Percentiles rank a stretch among this genome's conserved stretches.
Evolutionary conservation across 2,329 filamentous ascomycete genomes (phyloP).

Genomic region (Pleoardoris graminearum): DNA sequence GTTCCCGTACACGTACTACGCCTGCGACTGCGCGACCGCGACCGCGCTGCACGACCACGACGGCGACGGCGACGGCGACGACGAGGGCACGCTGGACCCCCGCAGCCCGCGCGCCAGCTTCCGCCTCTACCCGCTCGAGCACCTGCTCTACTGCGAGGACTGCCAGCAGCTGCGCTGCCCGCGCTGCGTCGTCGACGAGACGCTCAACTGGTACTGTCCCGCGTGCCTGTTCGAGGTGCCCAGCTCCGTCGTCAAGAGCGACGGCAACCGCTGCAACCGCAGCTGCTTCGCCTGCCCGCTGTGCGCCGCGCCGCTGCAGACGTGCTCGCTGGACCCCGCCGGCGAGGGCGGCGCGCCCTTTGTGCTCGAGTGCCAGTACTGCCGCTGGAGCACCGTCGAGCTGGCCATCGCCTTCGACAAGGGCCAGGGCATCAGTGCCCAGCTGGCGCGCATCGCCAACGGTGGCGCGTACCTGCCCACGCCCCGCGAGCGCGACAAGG

Average conservation of each 20-base stretch:
- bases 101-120: conserved; percentile 83
- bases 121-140: conserved; percentile 88
- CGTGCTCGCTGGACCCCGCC: conserved; percentile 67
- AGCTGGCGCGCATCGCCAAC: conserved; percentile 71
- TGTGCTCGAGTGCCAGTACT: conserved; percentile 84
- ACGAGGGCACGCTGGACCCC: conserved; percentile 83
- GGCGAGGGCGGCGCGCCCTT: conserved; percentile 61
- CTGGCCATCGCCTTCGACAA: conserved; percentile 90
- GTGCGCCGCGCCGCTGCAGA: conserved; percentile 78
- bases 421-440: conserved; percentile 79
- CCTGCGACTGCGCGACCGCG: conserved; percentile 63
- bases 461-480: conserved; percentile 46
- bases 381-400: conserved; percentile 88
- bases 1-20: conserved; percentile 67
- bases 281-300: conserved; percentile 96
- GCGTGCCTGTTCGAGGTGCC: conserved; percentile 95
- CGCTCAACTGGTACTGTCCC: conserved; percentile 93
- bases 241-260: conserved; percentile 86
- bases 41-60: no score
- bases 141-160: conserved; percentile 95
- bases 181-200: conserved; percentile 88
- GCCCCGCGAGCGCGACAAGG: conserved; percentile 47
- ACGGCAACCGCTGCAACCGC: conserved; percentile 91
- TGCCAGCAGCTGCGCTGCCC: conserved; percentile 96
- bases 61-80: conserved; percentile 60